These are phyloP conservation scores for Tagetes patula DNA, from an alignment of 129 eudicot genomes.

Conservation along the genomic window DNA sequence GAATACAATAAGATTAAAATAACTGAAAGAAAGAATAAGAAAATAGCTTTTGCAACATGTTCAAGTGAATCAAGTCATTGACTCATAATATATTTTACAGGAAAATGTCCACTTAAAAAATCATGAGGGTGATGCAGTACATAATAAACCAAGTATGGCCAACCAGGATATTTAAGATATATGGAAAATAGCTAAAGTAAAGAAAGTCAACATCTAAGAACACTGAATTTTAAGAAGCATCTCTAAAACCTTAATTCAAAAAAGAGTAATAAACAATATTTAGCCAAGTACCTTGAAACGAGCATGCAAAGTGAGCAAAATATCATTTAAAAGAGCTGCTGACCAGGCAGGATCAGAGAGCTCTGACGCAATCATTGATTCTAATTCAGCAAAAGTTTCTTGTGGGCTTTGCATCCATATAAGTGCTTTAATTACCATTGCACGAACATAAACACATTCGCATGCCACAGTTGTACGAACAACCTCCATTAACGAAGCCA, in stretches of 20 bases:
- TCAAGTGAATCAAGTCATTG: not conserved
- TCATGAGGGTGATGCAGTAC: conserved; percentile 11
- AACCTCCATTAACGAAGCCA: conserved; percentile 96
- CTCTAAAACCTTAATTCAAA: not conserved
- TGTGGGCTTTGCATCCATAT: conserved; percentile 99
- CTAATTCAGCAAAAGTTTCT: conserved; percentile 83
- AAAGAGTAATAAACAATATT: not conserved
- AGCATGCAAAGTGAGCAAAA: conserved; percentile 94
- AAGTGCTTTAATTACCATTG: conserved; percentile 94
- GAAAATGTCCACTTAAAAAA: conserved; percentile 8
- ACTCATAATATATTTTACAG: not conserved
- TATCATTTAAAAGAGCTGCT: conserved; percentile 79
- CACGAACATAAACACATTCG: conserved; percentile 98
- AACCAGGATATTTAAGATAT: conserved; percentile 3
- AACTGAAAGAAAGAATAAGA: conserved; percentile 2
- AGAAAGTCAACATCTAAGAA: conserved; percentile 16
- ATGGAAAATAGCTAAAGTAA: conserved; percentile 3
- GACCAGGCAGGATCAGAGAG: conserved; percentile 99
- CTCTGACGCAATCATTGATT: conserved; percentile 91
- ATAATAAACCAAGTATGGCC: conserved; percentile 12
- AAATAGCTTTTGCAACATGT: not conserved
- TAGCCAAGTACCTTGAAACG: conserved; percentile 75
- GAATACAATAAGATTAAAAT: not conserved
- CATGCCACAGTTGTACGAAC: conserved; percentile 98
- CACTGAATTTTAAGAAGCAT: not conserved